Evolutionary conservation across 495 filamentous ascomycete species (phyloP).

Genomic region (Penicillium ochrochloron): DNA sequence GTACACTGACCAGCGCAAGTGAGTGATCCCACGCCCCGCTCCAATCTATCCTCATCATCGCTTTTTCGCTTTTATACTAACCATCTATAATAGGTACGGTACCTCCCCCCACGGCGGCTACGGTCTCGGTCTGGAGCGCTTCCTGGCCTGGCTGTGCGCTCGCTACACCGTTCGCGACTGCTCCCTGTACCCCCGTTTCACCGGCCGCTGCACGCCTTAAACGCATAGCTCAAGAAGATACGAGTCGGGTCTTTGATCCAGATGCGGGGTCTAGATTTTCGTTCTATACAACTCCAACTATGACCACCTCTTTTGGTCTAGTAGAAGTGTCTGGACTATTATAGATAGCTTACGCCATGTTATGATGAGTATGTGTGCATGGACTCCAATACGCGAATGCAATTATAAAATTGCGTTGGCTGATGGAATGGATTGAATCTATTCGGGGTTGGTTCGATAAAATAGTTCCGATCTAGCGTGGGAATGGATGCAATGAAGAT

Average conservation of each 20-base stretch:
- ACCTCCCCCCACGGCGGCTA: constrained; percentile 95
- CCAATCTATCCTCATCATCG: no score
- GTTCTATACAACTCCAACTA: background rate
- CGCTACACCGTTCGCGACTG: constrained; percentile 89
- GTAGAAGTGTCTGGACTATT: background rate
- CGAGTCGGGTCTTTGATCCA: background rate
- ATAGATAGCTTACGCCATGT: constrained; percentile 4
- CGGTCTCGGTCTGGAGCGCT: constrained; percentile 92
- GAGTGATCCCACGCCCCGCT: constrained; percentile 44
- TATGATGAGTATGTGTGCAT: background rate
- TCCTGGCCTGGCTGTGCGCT: constrained; percentile 94
- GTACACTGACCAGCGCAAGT: constrained; percentile 99
- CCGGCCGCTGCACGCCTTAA: constrained; percentile 89
- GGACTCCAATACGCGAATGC: background rate
- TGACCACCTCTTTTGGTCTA: background rate
- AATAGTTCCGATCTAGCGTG: background rate
- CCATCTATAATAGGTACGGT: constrained; percentile 69
- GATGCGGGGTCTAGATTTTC: background rate
- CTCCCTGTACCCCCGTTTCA: constrained; percentile 92
- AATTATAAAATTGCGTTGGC: background rate
- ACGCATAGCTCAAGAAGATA: constrained; percentile 9
- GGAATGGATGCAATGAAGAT: background rate
- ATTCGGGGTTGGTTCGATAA: background rate
- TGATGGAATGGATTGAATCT: background rate
- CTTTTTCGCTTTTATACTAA: background rate